Percentiles rank a stretch among this genome's conserved stretches.
These are phyloP conservation scores for Gonapodya prolifera DNA, from an alignment of 192 early-diverging fungal species.

Conservation along the genomic window DNA sequence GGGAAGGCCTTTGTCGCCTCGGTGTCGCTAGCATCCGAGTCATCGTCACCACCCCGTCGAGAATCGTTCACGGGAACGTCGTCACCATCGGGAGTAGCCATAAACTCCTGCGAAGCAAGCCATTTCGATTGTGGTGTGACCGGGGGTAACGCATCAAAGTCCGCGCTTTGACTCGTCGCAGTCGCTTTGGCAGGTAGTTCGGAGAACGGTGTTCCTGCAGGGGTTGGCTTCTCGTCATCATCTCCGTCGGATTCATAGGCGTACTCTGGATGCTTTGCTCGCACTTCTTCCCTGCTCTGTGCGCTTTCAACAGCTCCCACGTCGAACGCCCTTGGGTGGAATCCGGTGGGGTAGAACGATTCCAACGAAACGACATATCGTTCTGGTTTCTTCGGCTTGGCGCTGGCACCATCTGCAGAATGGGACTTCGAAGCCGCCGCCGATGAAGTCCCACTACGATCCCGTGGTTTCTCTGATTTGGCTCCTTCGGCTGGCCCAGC, in stretches of 20 bases:
- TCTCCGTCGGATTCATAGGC: background rate
- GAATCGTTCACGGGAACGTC: background rate
- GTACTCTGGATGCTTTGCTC: background rate
- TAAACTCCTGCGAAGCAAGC: background rate
- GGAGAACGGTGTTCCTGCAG: background rate
- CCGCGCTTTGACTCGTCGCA: too few species aligned
- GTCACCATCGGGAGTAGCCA: background rate
- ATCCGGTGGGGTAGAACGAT: background rate
- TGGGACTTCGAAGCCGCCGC: background rate
- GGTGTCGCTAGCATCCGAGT: background rate
- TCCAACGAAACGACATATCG: background rate
- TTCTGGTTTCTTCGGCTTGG: background rate
- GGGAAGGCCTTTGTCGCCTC: background rate
- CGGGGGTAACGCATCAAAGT: background rate
- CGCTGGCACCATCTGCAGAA: background rate
- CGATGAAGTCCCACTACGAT: background rate
- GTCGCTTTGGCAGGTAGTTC: background rate
- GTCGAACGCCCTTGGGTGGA: background rate
- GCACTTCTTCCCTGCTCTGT: background rate
- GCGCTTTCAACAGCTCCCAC: background rate
- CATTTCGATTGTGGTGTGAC: background rate
- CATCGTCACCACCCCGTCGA: too few species aligned
- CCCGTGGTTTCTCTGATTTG: background rate
- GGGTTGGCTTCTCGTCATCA: background rate
- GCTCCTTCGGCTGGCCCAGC: background rate